Evolutionary conservation across 306 rosid species (phyloP).

Genomic region (Malus sieversii): DNA sequence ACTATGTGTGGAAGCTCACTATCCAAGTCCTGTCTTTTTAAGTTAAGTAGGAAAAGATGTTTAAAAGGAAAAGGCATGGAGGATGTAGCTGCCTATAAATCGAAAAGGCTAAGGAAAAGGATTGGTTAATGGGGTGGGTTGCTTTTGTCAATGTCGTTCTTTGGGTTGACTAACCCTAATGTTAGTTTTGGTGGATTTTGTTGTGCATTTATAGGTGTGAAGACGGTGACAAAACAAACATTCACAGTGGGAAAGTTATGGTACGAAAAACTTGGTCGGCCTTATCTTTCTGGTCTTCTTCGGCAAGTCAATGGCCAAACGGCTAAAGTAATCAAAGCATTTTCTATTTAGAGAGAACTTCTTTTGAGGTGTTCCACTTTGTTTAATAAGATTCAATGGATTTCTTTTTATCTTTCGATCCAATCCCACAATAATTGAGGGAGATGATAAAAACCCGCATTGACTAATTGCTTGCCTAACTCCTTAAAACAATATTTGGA

Average conservation of each 20-base stretch:
- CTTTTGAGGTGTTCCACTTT: conserved; percentile 11
- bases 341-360: background rate
- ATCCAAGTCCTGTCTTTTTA: conserved; percentile 1
- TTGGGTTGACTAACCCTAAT: background rate
- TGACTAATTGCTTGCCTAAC: background rate
- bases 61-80: background rate
- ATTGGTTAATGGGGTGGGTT: background rate
- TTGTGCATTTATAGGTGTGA: background rate
- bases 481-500: background rate
- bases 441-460: background rate
- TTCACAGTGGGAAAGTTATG: background rate
- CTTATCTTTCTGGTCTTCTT: background rate
- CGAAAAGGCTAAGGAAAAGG: conserved; percentile 9
- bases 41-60: conserved; percentile 13
- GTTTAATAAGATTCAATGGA: background rate
- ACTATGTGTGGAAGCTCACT: conserved; percentile 33
- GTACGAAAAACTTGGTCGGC: background rate
- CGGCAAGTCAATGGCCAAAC: conserved; percentile 4
- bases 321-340: background rate
- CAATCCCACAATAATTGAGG: background rate
- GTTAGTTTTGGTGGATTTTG: background rate
- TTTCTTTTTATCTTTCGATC: background rate
- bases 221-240: background rate
- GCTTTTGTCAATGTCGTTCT: background rate
- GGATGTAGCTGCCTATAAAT: background rate